A percentile compares a stretch with the other conserved stretches of the same genome.
Conservation (phyloP, 2,329 filamentous ascomycete genomes). For the Exophiala calicioides region DNA sequence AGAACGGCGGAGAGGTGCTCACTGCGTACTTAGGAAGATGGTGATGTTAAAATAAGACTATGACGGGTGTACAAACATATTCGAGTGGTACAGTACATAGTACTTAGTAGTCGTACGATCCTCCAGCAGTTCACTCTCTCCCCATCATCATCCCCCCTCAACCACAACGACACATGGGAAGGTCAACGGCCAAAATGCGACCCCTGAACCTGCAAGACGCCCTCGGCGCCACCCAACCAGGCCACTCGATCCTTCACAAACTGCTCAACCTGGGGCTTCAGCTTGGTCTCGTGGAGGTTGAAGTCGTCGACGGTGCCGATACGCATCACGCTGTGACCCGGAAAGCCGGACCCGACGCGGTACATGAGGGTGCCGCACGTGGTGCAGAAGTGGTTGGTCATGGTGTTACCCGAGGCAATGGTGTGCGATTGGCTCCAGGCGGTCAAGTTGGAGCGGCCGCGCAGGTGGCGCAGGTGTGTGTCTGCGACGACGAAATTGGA, state of each 20-base stretch:
- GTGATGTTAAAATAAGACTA: no score
- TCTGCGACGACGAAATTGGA: conserved; percentile 58
- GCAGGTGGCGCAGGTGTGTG: conserved; percentile 49
- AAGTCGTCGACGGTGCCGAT: conserved; percentile 66
- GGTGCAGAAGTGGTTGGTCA: conserved; percentile 64
- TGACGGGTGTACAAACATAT: no score
- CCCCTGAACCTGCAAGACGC: conserved; percentile 34
- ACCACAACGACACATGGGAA: neutral
- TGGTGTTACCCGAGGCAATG: conserved; percentile 49
- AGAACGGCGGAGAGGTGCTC: no score
- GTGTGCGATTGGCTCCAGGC: conserved; percentile 51
- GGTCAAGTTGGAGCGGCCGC: conserved; percentile 55
- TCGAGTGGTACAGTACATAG: no score
- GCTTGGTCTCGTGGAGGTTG: conserved; percentile 55
- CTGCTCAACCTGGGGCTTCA: conserved; percentile 57
- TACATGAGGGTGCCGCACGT: conserved; percentile 65
- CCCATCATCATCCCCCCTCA: neutral
- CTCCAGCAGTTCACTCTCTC: no score
- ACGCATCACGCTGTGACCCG: conserved; percentile 52
- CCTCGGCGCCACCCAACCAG: conserved; percentile 50
- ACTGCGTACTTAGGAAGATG: no score
- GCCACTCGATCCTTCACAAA: conserved; percentile 54
- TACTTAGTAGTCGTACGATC: no score
- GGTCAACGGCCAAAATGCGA: neutral
- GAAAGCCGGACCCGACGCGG: conserved; percentile 48